A percentile compares a stretch with the other conserved stretches of the same genome.
phyloP scores from a whole-genome alignment of 2,329 filamentous ascomycete species.

The Neofusicoccum laricinum region DNA sequence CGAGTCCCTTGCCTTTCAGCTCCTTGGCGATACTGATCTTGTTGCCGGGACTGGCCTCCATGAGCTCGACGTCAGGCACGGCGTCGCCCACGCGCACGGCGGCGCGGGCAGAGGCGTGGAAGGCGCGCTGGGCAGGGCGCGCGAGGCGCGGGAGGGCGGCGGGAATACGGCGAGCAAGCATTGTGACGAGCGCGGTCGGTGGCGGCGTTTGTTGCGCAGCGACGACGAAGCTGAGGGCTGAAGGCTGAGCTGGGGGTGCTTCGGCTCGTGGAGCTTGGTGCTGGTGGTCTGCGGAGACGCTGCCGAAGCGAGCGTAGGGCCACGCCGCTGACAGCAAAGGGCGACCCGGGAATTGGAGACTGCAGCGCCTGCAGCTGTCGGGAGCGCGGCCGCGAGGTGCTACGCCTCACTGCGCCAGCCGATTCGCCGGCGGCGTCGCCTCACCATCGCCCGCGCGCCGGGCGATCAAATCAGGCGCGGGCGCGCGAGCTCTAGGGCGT shows the following conservation, averaged over 20 bases:
- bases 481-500: neutral
- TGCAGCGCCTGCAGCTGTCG: neutral
- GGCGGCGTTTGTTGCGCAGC: neutral
- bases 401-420: conserved; percentile 7
- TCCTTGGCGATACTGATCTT: conserved; percentile 84
- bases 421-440: neutral
- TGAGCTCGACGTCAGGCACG: conserved; percentile 72
- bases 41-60: conserved; percentile 86
- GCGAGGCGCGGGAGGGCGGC: conserved; percentile 11
- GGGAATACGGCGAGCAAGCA: conserved; percentile 16
- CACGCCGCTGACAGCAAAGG: conserved; percentile 4
- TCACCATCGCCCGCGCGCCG: conserved; percentile 9
- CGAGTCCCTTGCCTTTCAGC: conserved; percentile 64
- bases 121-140: conserved; percentile 33
- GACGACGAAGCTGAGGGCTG: neutral
- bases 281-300: too few relatives aligned
- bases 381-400: conserved; percentile 2
- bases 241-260: neutral
- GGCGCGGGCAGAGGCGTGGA: conserved; percentile 63
- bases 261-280: neutral
- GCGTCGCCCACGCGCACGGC: conserved; percentile 75
- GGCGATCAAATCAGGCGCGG: conserved; percentile 10
- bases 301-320: neutral
- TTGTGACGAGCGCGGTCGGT: neutral
- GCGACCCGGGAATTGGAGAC: neutral